Conservation (phyloP, 1,139 yeast genomes). For the Sugiyamaella japonica region DNA sequence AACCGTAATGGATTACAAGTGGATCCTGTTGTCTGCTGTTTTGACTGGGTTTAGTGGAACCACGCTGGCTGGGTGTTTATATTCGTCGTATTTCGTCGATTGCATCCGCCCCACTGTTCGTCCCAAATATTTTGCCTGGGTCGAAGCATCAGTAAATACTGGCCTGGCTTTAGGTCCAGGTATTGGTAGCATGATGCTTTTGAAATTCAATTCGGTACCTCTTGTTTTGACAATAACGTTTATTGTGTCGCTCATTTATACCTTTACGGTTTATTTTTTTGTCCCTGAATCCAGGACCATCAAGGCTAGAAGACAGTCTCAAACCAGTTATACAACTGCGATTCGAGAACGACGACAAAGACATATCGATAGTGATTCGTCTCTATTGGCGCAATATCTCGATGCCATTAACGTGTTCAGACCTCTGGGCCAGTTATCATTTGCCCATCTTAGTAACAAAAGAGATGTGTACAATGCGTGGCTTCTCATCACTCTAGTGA, state of each 20-base stretch:
- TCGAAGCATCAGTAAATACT: slow-evolving; percentile 55
- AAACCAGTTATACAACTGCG: slow-evolving; percentile 16
- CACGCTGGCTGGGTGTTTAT: slow-evolving; percentile 47
- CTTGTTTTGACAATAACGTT: slow-evolving; percentile 35
- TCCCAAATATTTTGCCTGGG: slow-evolving; percentile 55
- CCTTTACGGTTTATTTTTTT: slow-evolving; percentile 43
- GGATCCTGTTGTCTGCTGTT: slow-evolving; percentile 44
- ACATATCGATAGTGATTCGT: slow-evolving; percentile 1
- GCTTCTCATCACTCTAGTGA: slow-evolving; percentile 47
- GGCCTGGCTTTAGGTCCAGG: slow-evolving; percentile 69
- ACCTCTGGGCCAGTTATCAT: slow-evolving; percentile 50
- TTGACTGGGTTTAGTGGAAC: slow-evolving; percentile 57
- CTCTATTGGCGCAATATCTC: slow-evolving; percentile 12
- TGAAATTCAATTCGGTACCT: slow-evolving; percentile 32
- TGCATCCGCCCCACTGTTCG: slow-evolving; percentile 55
- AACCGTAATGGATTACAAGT: slow-evolving; percentile 38
- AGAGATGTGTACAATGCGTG: slow-evolving; percentile 43
- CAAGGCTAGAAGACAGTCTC: slow-evolving; percentile 22
- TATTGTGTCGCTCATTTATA: slow-evolving; percentile 30
- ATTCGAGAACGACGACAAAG: slow-evolving; percentile 4
- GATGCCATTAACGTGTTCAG: slow-evolving; percentile 34
- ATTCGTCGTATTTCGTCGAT: slow-evolving; percentile 63
- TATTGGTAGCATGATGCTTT: slow-evolving; percentile 48
- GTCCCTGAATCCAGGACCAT: slow-evolving; percentile 57
- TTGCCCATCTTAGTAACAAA: slow-evolving; percentile 42